These are phyloP conservation scores for Paraphaeosphaeria minitans DNA, from an alignment of 2,329 filamentous ascomycete genomes.

Conservation along the genomic window DNA sequence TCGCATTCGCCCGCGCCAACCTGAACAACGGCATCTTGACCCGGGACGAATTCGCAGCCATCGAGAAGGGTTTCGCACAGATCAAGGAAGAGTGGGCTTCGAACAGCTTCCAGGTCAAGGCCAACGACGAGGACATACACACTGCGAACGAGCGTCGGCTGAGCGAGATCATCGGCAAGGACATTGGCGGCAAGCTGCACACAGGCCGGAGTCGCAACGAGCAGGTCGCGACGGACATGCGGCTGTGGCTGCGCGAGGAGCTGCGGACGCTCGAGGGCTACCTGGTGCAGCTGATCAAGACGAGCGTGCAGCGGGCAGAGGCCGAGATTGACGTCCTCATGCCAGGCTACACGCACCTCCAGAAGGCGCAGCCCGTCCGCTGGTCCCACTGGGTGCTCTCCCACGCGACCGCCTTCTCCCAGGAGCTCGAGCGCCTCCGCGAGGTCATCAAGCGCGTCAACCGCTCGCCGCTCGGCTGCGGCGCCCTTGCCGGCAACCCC, in stretches of 20 bases:
- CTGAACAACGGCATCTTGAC: conserved; percentile 75
- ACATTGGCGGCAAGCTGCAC: conserved; percentile 86
- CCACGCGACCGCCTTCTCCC: conserved; percentile 72
- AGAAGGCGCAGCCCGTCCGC: conserved; percentile 79
- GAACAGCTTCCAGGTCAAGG: conserved; percentile 53
- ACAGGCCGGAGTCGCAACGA: conserved; percentile 88
- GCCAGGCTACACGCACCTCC: conserved; percentile 88
- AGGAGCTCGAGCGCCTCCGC: conserved; percentile 77
- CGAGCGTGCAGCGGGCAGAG: conserved; percentile 72
- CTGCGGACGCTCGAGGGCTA: conserved; percentile 71
- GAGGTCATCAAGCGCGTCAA: conserved; percentile 78
- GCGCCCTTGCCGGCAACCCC: conserved; percentile 79
- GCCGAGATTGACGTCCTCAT: conserved; percentile 77
- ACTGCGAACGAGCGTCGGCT: conserved; percentile 60
- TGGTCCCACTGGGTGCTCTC: conserved; percentile 84
- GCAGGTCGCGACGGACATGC: conserved; percentile 89
- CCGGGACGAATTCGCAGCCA: conserved; percentile 71
- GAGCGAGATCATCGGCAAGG: conserved; percentile 84
- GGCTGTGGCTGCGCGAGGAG: conserved; percentile 82
- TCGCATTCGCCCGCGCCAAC: conserved; percentile 84
- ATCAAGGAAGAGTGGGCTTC: conserved; percentile 58
- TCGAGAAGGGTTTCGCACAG: conserved; percentile 71
- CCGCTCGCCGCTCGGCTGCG: conserved; percentile 70
- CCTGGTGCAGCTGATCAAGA: conserved; percentile 71
- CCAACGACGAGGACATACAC: conserved; percentile 60